Percentiles rank a stretch among this genome's conserved stretches.
These are phyloP conservation scores for Sequoiadendron giganteum DNA, from an alignment of 75 land plant species.

Conservation along the genomic window DNA sequence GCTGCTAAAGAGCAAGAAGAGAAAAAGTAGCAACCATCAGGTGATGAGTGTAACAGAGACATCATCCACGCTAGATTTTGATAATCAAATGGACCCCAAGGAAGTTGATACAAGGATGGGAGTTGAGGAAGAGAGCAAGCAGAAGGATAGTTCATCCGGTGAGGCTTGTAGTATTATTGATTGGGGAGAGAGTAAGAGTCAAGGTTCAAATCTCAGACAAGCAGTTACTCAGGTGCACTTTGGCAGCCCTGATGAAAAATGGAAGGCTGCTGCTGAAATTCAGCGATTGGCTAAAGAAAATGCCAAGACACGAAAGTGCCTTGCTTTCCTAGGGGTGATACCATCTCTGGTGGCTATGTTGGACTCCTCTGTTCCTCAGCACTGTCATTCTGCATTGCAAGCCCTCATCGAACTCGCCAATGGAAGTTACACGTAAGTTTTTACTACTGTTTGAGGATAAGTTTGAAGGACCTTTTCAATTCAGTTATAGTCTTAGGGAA, in stretches of 20 bases:
- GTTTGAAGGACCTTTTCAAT: neutral
- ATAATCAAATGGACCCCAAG: neutral
- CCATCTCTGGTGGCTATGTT: constrained; percentile 62
- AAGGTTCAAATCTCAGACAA: neutral
- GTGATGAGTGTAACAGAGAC: neutral
- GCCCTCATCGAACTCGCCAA: constrained; percentile 61
- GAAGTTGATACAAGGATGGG: neutral
- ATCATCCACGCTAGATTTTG: neutral
- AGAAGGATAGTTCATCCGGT: neutral
- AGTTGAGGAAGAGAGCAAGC: neutral
- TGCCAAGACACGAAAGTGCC: constrained; percentile 23
- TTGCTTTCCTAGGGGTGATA: constrained; percentile 58
- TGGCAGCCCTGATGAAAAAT: constrained; percentile 54
- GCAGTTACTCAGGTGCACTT: constrained; percentile 60
- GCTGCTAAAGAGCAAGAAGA: neutral
- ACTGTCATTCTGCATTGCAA: constrained; percentile 35
- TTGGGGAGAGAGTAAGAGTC: neutral
- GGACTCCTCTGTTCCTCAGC: constrained; percentile 17
- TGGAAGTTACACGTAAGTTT: constrained; percentile 64
- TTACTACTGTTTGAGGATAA: neutral
- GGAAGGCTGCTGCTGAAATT: constrained; percentile 44
- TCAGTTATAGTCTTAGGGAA: neutral
- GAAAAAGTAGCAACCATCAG: neutral
- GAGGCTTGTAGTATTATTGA: neutral
- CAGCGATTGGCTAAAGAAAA: constrained; percentile 32